A percentile compares a stretch with the other conserved stretches of the same genome.
These are phyloP conservation scores for Grosmannia penicillata DNA, from an alignment of 2,329 filamentous ascomycete species.

Conservation along the genomic window DNA sequence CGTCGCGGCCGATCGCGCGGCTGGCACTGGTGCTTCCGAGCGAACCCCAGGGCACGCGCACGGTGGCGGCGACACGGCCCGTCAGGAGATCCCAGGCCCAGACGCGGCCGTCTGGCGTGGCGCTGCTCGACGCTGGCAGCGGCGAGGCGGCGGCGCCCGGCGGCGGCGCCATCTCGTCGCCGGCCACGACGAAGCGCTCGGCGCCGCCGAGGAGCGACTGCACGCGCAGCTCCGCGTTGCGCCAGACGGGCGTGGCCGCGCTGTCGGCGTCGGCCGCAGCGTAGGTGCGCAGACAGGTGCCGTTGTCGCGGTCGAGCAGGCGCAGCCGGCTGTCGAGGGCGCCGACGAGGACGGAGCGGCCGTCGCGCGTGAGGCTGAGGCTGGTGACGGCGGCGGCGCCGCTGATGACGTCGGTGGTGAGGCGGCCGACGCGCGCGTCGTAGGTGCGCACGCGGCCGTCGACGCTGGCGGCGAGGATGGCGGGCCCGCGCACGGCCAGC, in stretches of 20 bases:
- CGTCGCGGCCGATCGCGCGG: constrained; percentile 41
- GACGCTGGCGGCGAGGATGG: constrained; percentile 63
- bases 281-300: constrained; percentile 61
- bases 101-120: constrained; percentile 41
- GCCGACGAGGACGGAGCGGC: constrained; percentile 58
- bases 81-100: constrained; percentile 77
- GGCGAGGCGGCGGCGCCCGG: constrained; percentile 11
- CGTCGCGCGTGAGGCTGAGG: constrained; percentile 55
- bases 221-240: constrained; percentile 59
- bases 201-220: constrained; percentile 60
- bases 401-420: constrained; percentile 56
- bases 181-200: constrained; percentile 66
- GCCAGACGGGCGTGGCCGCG: constrained; percentile 17
- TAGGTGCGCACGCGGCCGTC: constrained; percentile 73
- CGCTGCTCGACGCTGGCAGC: not conserved
- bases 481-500: constrained; percentile 30
- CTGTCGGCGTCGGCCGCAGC: constrained; percentile 8
- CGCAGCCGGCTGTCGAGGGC: constrained; percentile 63
- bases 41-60: constrained; percentile 42
- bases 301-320: constrained; percentile 65
- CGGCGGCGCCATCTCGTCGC: constrained; percentile 50
- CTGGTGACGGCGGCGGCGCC: constrained; percentile 52
- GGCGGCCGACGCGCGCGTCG: constrained; percentile 63
- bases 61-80: constrained; percentile 49
- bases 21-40: constrained; percentile 26